Conservation (phyloP, 306 rosid genomes). For the Cercis canadensis region DNA sequence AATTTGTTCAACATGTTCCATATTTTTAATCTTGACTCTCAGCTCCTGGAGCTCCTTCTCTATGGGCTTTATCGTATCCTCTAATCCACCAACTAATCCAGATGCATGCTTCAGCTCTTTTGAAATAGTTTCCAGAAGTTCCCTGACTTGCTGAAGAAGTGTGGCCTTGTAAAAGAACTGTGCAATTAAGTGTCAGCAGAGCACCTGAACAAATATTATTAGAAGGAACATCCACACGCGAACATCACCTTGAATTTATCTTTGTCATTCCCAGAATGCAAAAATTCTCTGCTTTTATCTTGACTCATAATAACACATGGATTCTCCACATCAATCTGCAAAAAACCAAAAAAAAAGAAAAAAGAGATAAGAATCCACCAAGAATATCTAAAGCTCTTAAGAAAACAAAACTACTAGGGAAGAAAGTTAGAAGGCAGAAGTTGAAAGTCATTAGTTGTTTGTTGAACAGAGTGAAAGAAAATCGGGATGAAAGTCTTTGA, state of each 20-base stretch:
- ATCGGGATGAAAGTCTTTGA: too few species aligned
- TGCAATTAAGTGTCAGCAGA: constrained; percentile 49
- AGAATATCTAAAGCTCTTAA: constrained; percentile 3
- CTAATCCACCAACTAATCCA: constrained; percentile 67
- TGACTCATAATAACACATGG: constrained; percentile 96
- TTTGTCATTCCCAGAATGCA: constrained; percentile 88
- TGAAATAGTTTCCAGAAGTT: constrained; percentile 74
- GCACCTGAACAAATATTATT: constrained; percentile 36
- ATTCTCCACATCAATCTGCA: constrained; percentile 95
- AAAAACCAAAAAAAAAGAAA: constrained; percentile 15
- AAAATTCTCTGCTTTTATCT: constrained; percentile 91
- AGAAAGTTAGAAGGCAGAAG: neutral
- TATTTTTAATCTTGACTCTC: constrained; percentile 71
- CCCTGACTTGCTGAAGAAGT: constrained; percentile 91
- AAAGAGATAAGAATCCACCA: too few species aligned
- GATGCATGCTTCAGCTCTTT: constrained; percentile 55
- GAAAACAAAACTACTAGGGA: neutral
- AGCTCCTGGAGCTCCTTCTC: constrained; percentile 81
- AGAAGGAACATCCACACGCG: constrained; percentile 24
- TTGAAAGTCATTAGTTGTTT: neutral
- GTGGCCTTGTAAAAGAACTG: constrained; percentile 98
- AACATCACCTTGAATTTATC: constrained; percentile 89
- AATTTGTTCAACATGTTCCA: constrained; percentile 88
- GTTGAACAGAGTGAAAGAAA: neutral
- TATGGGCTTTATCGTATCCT: constrained; percentile 72